These are phyloP conservation scores for Corynascus novoguineensis DNA, from an alignment of 495 filamentous ascomycete species.

Conservation along the genomic window DNA sequence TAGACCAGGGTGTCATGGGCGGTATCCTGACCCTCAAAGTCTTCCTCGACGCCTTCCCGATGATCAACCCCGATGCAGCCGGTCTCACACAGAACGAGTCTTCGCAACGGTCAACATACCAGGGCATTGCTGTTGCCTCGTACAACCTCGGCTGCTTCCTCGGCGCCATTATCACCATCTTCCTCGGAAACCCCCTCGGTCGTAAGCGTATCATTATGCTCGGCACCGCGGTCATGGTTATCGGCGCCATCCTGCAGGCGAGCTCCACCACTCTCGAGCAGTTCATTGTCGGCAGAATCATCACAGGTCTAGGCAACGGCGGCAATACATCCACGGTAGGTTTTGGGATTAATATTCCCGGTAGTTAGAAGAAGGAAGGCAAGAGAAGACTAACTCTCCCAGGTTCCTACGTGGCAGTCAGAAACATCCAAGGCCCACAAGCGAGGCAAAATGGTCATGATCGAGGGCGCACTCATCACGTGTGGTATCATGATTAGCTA, in stretches of 20 bases:
- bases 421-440: conserved; percentile 70
- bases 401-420: conserved; percentile 66
- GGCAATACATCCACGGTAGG: conserved; percentile 35
- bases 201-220: conserved; percentile 55
- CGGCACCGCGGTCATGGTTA: conserved; percentile 52
- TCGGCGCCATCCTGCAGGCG: conserved; percentile 54
- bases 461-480: conserved; percentile 63
- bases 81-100: conserved; percentile 27
- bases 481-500: conserved; percentile 62
- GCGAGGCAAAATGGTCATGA: conserved; percentile 73
- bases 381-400: background rate
- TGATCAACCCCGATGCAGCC: conserved; percentile 44
- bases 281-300: conserved; percentile 58
- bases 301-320: conserved; percentile 34
- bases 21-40: conserved; percentile 52
- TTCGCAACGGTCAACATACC: conserved; percentile 48
- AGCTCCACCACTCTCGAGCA: conserved; percentile 38
- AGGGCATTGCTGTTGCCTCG: conserved; percentile 36
- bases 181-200: conserved; percentile 51
- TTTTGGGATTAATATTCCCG: background rate
- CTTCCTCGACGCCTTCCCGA: conserved; percentile 52
- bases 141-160: conserved; percentile 36
- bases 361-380: no score
- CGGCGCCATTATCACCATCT: conserved; percentile 53
- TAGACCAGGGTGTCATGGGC: conserved; percentile 53